Evolutionary conservation across 192 early-diverging fungal genomes (phyloP).

Genomic region (Coemansia sp.): DNA sequence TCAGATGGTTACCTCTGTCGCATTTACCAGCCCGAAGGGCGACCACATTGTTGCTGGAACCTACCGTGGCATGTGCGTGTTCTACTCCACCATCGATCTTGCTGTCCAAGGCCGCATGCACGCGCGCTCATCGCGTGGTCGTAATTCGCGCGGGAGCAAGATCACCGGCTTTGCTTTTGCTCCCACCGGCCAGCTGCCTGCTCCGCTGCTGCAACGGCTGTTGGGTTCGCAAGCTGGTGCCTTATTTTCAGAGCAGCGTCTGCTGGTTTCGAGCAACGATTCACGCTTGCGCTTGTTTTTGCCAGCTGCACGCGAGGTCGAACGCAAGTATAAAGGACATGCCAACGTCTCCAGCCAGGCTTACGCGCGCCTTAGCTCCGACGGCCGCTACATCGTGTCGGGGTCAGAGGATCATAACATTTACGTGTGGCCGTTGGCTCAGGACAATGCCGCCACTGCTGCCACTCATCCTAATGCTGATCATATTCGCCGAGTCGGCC

Average conservation of each 20-base stretch:
- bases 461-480: constrained; percentile 41
- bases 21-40: constrained; percentile 70
- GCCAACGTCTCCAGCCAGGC: constrained; percentile 70
- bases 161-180: constrained; percentile 74
- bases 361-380: constrained; percentile 73
- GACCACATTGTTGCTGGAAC: constrained; percentile 73
- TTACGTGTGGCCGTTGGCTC: constrained; percentile 64
- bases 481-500: constrained; percentile 32
- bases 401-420: constrained; percentile 78
- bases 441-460: constrained; percentile 54
- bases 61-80: constrained; percentile 72
- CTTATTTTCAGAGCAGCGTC: constrained; percentile 13
- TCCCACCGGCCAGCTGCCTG: constrained; percentile 23
- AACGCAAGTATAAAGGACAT: constrained; percentile 78
- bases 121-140: constrained; percentile 59
- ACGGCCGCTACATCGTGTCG: constrained; percentile 77
- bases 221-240: constrained; percentile 10
- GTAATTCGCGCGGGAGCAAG: constrained; percentile 66
- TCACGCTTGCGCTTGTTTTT: constrained; percentile 79
- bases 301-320: constrained; percentile 70
- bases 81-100: constrained; percentile 78
- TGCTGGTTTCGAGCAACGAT: constrained; percentile 71
- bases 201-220: constrained; percentile 56
- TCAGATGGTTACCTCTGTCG: constrained; percentile 75
- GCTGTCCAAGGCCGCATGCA: constrained; percentile 82